These are phyloP conservation scores for Phyllosticta citribraziliensis DNA, from an alignment of 2,329 filamentous ascomycete species.

Conservation along the genomic window DNA sequence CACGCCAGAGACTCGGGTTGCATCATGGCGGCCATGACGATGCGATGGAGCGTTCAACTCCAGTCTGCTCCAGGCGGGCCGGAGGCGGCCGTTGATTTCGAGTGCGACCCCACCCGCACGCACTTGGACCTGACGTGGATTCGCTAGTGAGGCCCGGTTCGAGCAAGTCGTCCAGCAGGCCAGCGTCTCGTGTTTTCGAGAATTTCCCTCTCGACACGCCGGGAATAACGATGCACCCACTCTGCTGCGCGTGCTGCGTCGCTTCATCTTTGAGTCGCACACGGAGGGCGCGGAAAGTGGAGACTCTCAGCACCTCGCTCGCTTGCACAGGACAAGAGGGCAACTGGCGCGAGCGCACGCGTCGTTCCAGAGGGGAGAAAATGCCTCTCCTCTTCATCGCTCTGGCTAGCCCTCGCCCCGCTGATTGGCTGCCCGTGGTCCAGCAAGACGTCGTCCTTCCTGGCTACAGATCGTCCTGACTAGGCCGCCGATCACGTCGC, in stretches of 20 bases:
- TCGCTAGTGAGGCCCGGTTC: neutral
- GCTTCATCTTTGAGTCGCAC: neutral
- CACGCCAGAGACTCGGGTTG: too few species aligned
- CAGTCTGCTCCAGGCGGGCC: neutral
- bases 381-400: neutral
- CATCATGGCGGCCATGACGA: neutral
- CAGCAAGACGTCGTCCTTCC: neutral
- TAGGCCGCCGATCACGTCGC: neutral
- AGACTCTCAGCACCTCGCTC: neutral
- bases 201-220: neutral
- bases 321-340: neutral
- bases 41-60: neutral
- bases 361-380: neutral
- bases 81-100: neutral
- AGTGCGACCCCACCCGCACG: too few species aligned
- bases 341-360: neutral
- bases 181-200: neutral
- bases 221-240: neutral
- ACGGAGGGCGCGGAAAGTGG: neutral
- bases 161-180: neutral
- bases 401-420: neutral
- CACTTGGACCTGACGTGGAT: too few species aligned
- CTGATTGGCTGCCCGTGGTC: neutral
- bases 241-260: neutral
- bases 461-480: neutral